These are phyloP conservation scores for Cynara cardunculus DNA, from an alignment of 129 eudicot species.

Conservation along the genomic window DNA sequence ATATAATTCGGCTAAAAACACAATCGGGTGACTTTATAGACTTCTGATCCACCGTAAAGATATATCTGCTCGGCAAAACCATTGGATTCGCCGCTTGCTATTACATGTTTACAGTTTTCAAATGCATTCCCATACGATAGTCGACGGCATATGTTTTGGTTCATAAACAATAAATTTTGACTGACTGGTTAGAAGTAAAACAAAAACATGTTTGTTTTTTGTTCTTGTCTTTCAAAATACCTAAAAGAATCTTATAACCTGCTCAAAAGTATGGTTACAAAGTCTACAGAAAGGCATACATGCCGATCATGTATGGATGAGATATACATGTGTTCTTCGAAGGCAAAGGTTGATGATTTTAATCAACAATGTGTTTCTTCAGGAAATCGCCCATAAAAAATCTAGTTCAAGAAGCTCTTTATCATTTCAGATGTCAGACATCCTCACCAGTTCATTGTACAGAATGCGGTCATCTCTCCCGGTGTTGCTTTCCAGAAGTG, in stretches of 20 bases:
- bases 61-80: no score
- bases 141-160: neutral
- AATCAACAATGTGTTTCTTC: neutral
- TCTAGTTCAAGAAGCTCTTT: neutral
- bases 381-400: neutral
- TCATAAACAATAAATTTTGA: neutral
- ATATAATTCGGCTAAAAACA: no score
- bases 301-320: neutral
- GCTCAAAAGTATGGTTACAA: neutral
- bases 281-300: neutral
- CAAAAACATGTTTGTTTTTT: neutral
- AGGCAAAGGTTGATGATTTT: neutral
- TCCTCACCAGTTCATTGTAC: conserved; percentile 69
- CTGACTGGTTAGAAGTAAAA: neutral
- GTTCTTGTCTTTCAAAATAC: neutral
- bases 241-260: neutral
- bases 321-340: neutral
- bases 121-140: neutral
- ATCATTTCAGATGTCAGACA: conserved; percentile 31
- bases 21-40: no score
- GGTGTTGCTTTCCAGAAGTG: conserved; percentile 81
- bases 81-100: no score
- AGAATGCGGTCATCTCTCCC: conserved; percentile 90
- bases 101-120: neutral
- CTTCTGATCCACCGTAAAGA: no score